These are phyloP conservation scores for Trapa bicornis DNA, from an alignment of 345 rosid species.

Conservation along the genomic window DNA sequence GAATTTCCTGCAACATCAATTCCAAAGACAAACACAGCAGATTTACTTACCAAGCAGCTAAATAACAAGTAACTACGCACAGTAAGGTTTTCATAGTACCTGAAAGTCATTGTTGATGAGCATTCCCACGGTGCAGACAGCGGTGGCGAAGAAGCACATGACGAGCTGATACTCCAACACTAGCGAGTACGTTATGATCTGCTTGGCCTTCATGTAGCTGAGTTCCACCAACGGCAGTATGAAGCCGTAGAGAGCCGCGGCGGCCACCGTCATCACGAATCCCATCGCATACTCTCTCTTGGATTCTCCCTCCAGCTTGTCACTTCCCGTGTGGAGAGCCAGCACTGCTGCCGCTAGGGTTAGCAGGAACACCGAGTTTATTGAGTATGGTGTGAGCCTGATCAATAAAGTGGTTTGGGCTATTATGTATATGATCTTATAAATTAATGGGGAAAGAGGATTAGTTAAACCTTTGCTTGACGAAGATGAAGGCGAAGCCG, in stretches of 20 bases:
- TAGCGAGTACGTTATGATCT: conserved; percentile 39
- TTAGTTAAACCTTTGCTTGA: conserved; percentile 27
- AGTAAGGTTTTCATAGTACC: conserved; percentile 16
- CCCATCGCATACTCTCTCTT: conserved; percentile 33
- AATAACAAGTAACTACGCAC: too few relatives aligned
- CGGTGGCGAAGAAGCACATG: conserved; percentile 47
- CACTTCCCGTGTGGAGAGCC: conserved; percentile 43
- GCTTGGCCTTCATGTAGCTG: conserved; percentile 50
- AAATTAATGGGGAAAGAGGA: too few relatives aligned
- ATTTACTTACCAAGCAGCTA: background rate
- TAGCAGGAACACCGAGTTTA: conserved; percentile 54
- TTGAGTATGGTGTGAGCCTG: conserved; percentile 45
- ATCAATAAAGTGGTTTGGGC: too few relatives aligned
- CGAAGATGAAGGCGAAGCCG: conserved; percentile 55
- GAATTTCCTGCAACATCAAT: conserved; percentile 30
- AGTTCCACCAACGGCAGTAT: conserved; percentile 60
- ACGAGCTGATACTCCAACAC: conserved; percentile 67
- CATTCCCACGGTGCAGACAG: conserved; percentile 53
- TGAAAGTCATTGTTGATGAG: conserved; percentile 51
- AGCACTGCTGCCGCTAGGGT: conserved; percentile 59
- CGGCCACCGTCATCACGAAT: conserved; percentile 48
- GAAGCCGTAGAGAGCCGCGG: conserved; percentile 51
- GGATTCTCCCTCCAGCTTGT: conserved; percentile 39
- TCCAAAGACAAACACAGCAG: background rate
- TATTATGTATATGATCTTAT: too few relatives aligned